phyloP scores from a whole-genome alignment of 179 eudicot species.

The Camellia oleifera region DNA sequence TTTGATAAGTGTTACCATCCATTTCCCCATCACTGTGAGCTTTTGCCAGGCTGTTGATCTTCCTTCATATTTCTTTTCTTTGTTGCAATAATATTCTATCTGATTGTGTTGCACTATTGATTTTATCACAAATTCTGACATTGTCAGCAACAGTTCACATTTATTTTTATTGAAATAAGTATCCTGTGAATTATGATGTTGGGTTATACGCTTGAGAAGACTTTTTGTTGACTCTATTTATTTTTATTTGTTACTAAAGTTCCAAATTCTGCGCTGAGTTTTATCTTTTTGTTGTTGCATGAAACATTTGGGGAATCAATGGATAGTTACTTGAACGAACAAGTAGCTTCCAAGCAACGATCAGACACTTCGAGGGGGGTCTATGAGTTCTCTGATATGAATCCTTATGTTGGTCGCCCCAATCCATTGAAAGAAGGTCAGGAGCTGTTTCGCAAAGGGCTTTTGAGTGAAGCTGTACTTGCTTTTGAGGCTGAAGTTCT shows the following conservation, averaged over 20 bases:
- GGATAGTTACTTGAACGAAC: slow-evolving; percentile 75
- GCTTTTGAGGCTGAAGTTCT: slow-evolving; percentile 98
- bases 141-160: too few relatives aligned
- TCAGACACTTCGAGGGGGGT: slow-evolving; percentile 60
- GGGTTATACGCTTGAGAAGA: neutral
- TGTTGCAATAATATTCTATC: too few relatives aligned
- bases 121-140: too few relatives aligned
- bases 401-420: slow-evolving; percentile 95
- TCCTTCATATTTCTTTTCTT: too few relatives aligned
- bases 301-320: slow-evolving; percentile 10
- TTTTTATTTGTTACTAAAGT: neutral
- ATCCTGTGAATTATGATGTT: too few relatives aligned
- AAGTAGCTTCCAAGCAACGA: slow-evolving; percentile 53
- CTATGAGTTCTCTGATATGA: slow-evolving; percentile 87
- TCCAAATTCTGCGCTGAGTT: neutral
- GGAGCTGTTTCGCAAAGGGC: slow-evolving; percentile 87
- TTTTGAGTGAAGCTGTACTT: slow-evolving; percentile 97
- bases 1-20: too few relatives aligned
- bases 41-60: too few relatives aligned
- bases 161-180: too few relatives aligned
- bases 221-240: neutral
- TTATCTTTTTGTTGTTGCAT: neutral
- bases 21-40: too few relatives aligned
- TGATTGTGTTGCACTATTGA: too few relatives aligned
- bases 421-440: slow-evolving; percentile 97